These are phyloP conservation scores for Rhizopus sp. DNA, from an alignment of 371 early-diverging fungal genomes.

Conservation along the genomic window DNA sequence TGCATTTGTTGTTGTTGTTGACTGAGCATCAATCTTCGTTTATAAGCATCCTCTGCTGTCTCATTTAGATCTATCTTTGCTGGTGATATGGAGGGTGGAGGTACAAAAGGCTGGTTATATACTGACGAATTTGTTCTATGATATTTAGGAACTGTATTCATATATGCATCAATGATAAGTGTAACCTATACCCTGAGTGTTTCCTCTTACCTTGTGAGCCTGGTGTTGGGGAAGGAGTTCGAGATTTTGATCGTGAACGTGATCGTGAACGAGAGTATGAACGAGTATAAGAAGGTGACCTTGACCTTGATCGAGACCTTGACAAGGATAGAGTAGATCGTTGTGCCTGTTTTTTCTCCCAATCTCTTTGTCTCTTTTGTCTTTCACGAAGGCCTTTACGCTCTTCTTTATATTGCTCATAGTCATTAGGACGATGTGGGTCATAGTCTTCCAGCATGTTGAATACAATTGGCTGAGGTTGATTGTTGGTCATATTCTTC, in stretches of 20 bases:
- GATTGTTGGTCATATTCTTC: constrained; percentile 21
- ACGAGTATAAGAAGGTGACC: constrained; percentile 26
- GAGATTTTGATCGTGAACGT: constrained; percentile 22
- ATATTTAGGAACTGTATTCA: not conserved
- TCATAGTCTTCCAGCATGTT: constrained; percentile 62
- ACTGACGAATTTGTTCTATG: not conserved
- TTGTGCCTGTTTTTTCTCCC: constrained; percentile 20
- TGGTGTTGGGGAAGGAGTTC: constrained; percentile 15
- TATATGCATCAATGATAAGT: not conserved
- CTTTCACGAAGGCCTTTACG: constrained; percentile 32
- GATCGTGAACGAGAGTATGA: constrained; percentile 31
- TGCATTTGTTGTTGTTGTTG: constrained; percentile 22
- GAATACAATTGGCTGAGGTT: constrained; percentile 39
- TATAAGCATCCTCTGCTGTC: constrained; percentile 75
- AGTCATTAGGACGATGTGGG: constrained; percentile 64
- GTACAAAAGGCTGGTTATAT: constrained; percentile 10
- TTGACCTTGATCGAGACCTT: constrained; percentile 27
- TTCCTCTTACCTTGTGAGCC: constrained; percentile 20
- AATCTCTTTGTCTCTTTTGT: constrained; percentile 24
- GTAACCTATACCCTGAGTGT: not conserved
- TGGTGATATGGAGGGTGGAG: constrained; percentile 3
- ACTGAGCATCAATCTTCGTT: constrained; percentile 59
- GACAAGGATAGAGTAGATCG: constrained; percentile 21
- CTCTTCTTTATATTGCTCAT: constrained; percentile 60
- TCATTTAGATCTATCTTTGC: constrained; percentile 42